Conservation (phyloP, 768 basidiomycete genomes). For the Xanthoconium purpureum region DNA sequence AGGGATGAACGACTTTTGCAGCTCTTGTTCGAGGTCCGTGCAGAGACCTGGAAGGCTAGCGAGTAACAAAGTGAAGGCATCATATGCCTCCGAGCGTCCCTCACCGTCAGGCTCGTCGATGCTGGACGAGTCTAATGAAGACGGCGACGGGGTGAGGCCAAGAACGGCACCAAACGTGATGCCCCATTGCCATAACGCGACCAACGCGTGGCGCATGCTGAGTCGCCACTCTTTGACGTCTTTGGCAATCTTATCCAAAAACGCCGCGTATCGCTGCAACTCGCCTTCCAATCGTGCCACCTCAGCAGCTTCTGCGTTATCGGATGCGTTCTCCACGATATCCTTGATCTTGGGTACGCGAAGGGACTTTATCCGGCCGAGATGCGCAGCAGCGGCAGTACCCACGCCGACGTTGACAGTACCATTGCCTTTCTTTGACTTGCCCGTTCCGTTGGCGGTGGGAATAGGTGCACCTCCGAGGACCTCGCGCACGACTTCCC, state of each 20-base stretch:
- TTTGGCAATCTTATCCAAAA: slow-evolving; percentile 60
- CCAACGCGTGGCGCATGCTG: slow-evolving; percentile 46
- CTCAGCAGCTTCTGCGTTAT: slow-evolving; percentile 43
- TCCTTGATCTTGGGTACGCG: slow-evolving; percentile 35
- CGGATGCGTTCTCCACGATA: slow-evolving; percentile 24
- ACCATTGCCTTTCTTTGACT: slow-evolving; percentile 37
- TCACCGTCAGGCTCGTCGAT: slow-evolving; percentile 21
- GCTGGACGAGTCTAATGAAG: slow-evolving; percentile 10
- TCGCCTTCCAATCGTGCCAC: slow-evolving; percentile 56
- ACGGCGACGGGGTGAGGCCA: slow-evolving; percentile 47
- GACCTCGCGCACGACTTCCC: slow-evolving; percentile 78
- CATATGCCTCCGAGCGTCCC: slow-evolving; percentile 56
- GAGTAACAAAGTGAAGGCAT: slow-evolving; percentile 64
- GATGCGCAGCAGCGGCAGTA: slow-evolving; percentile 54
- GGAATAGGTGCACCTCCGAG: slow-evolving; percentile 42
- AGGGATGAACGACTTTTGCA: slow-evolving; percentile 54
- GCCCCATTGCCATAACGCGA: slow-evolving; percentile 59
- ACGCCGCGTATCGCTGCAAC: slow-evolving; percentile 53
- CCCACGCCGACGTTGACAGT: slow-evolving; percentile 41
- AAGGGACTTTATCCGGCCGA: slow-evolving; percentile 59
- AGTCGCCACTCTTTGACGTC: slow-evolving; percentile 63
- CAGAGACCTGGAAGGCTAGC: slow-evolving; percentile 53
- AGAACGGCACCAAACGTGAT: slow-evolving; percentile 64
- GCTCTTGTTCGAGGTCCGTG: slow-evolving; percentile 48
- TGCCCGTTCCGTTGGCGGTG: slow-evolving; percentile 39